Evolutionary conservation across 2,329 filamentous ascomycete genomes (phyloP), one percentile per base, ranked within the genome.

Genomic region (Aurifilum marmelostoma): DNA sequence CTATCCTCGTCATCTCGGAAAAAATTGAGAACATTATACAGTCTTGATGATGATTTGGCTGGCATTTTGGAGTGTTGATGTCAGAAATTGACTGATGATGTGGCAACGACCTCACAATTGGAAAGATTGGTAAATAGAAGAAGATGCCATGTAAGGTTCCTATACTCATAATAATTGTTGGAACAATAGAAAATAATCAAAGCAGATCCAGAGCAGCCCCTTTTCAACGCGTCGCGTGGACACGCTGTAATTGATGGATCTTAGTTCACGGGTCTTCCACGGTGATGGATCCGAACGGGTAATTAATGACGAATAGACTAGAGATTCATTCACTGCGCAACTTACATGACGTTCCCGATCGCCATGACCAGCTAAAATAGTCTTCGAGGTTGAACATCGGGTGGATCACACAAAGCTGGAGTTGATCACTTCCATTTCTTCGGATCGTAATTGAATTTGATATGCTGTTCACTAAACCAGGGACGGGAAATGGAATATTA

Each of bases 1-100:
- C 61, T 21, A 24, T 67, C 61, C 27, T 64, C 60, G n/a, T 67
- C 39, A 32, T 67, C 66, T 16, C 56, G 41, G 32, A 67, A 67
- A 52, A 67, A 67, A 14, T 67, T 47, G 43, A 67, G 66, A 41
- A 67, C 50, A 41, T 64, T 39, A 21, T 67, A 71, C 32, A 18
- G n/a, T 29, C 16, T 3, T 12, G n/a, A 27, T 6, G 18, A 14
- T n/a, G 18, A 24, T 41, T 47, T n/a, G 2, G 27, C 16, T 29
- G 39, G 18, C 60, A 47, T 63, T 43, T 47, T 47, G 32, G 9
- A 3, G 2, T 59, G 24, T 32, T 14, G 7, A 18, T 18, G 1
- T 0, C 52, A 29, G 12, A n/a, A 29, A 12, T 56, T 12, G 4
- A 12, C 16, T 56, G 52, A 37, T 14, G 3, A 37, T 59, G 16